Base-by-base conservation (phyloP, 441 rosid genomes). In the Aleurites moluccanus region DNA sequence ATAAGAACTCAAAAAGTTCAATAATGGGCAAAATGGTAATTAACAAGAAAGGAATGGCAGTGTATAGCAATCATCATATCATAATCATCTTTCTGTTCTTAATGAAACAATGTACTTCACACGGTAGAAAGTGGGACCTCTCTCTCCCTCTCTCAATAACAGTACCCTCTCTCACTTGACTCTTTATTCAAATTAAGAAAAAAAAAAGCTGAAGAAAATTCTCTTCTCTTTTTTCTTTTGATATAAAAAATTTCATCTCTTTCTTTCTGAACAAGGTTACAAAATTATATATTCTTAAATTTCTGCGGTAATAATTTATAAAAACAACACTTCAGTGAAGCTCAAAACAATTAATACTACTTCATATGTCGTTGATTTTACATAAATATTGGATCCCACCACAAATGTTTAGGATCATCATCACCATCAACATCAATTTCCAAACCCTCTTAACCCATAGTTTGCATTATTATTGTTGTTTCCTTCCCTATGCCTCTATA, bases 401-500 rank as follows among this genome's bases (percentile, higher is more conserved):
- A 66, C 75, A 49, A 61, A 30, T 25, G 40, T 40, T 69, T 70
- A 21, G 15, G 35, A 73, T 63, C 35, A 63, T 57, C 28, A 38
- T 27, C 55, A 72, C n/a, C 53, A 67, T 5, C 40, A 15, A 13
- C 74, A 45, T 20, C 33, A 10, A 40, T 73, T 60, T 73, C 70
- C 69, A 70, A 33, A 33, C 61, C 11, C 47, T 44, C 52, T 14
- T 30, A 15, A 38, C 49, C 59, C 59, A 52, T 27, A 18, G 42
- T 71, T 57, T 71, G 59, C 60, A 78, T 72, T 57, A 73, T 73
- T 47, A 20, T 53, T 67, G 64, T 50, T 73, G 5, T 30, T 49
- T 73, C n/a, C 25, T 16, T 33, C 11, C n/a, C n/a, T 40, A 50
- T 83, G 75, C 77, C 77, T 80, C 55, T 80, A 85, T 80, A 70